Conservation (phyloP, 441 rosid genomes). For the Rhodomyrtus psidioides region DNA sequence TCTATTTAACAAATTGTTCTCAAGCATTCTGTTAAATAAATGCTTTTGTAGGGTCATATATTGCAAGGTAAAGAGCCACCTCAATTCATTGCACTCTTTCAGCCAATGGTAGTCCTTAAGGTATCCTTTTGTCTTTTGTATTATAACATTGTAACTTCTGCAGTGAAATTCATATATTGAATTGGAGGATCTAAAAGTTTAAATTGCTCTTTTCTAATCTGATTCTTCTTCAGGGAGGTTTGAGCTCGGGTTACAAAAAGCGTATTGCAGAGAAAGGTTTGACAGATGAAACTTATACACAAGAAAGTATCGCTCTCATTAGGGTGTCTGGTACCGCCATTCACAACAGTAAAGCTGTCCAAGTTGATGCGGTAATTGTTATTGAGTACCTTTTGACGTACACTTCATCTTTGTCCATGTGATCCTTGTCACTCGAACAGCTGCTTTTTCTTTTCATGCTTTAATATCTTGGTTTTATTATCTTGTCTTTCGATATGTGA, state of each 20-base stretch:
- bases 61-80: conserved; percentile 97
- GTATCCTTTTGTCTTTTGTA: conserved; percentile 27
- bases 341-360: conserved; percentile 67
- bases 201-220: background rate
- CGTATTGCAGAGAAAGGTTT: conserved; percentile 47
- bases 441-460: background rate
- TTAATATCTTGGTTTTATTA: background rate
- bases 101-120: conserved; percentile 93
- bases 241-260: conserved; percentile 82
- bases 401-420: background rate
- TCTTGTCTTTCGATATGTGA: background rate
- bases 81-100: conserved; percentile 88
- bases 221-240: conserved; percentile 61
- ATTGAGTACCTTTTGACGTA: conserved; percentile 2
- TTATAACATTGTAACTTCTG: conserved; percentile 7
- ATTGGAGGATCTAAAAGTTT: conserved; percentile 6
- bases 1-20: background rate
- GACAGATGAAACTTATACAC: conserved; percentile 69
- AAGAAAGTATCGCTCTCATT: conserved; percentile 70
- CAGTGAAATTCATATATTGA: conserved; percentile 3
- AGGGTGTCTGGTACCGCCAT: conserved; percentile 74
- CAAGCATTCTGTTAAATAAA: conserved; percentile 18
- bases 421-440: background rate
- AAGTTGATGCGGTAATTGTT: conserved; percentile 81
- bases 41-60: conserved; percentile 62